Evolutionary conservation across 2,329 filamentous ascomycete genomes (phyloP), one percentile per base, ranked within the genome.

Genomic region (Aspergillus phoenicis): DNA sequence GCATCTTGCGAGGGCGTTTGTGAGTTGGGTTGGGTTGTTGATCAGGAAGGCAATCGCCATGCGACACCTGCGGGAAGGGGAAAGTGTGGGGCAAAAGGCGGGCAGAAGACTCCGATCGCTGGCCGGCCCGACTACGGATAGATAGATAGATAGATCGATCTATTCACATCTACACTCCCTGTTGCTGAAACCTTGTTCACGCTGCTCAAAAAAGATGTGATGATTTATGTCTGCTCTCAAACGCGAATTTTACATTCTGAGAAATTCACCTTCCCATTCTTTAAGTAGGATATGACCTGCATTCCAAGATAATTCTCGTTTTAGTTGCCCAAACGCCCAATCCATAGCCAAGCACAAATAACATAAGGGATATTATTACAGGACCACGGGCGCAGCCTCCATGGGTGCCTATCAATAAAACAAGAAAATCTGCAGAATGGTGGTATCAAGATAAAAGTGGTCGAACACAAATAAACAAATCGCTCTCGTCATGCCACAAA

Each of bases 1-100:
- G 70, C 76, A 78, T 78, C 1, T 30, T 63, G 52, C 2, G 30
- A 45, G 45, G 48, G 17, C 26, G 20, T 52, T 38, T n/a, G 8
- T 26, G 43, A 28, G 51, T 48, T 43, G 57, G 13, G 5, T 10
- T 36, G 33, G 33, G 33, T 36, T 36, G 33, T 36, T 36, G 33
- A 13, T 13, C 20, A 22, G 17, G 41, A 45, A 45, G 41, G 41
- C 41, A 22, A n/a, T 45, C 41, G 41, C 17, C 41, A 45, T 20
- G n/a, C 8, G 39, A 43, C 39, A 22, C 11, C 20, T 13, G 41
- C 41, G 41, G 41, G 41, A 45, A 24, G 22, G 41, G 41, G 17
- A 24, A 36, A 17, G 8, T 45, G 41, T 45, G 41, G 41, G 41
- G 41, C 41, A 24, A 13, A 20, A 20, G 17, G n/a, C 20, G 41